Evolutionary conservation across 2,329 filamentous ascomycete species (phyloP), one percentile per base, ranked within the genome.

Genomic region (Ceratocystiopsis sp.): DNA sequence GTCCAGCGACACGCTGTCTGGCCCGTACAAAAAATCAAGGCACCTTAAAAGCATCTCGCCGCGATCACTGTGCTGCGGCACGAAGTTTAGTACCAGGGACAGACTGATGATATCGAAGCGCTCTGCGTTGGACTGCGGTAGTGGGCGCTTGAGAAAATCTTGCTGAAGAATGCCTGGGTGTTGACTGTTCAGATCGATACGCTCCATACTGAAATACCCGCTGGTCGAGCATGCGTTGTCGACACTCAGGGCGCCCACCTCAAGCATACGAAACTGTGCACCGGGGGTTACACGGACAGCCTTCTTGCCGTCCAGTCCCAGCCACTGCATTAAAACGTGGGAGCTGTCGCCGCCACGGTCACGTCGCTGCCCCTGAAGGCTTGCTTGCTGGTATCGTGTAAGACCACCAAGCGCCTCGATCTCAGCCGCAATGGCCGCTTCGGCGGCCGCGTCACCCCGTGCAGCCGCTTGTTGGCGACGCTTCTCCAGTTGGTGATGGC

Each of bases 81-180:
- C 87, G 55, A 86, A 98, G 59, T 98, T 98, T 49, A 98, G 68
- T 6, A 98, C 91, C 42, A 98, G 65, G 10, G 86, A 94, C 19
- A 98, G 67, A 41, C 86, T 94, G 54, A 98, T 80, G 42, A 96
- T 74, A 57, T 98, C 84, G 57, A 96, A 96, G 18, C 66, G 66
- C 36, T 86, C 77, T 0, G 63, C 59, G 7, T 71, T 64, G 18
- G 68, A 58, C 6, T 56, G 57, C 0, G 89, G 89, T 3, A 89
- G 59, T 0, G 86, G 83, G 21, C 86, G 71, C 51, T 84, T 64
- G 87, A 98, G 94, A 55, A 98, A 96, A 59, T 98, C 85, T 57
- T 95, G 85, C 59, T 93, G 77, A 45, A 78, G 57, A 50, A 98
- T 98, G 0, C 76, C 78, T 1, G 79, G 68, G 39, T 78, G 79